Percentiles rank a stretch among this genome's conserved stretches.
Evolutionary conservation across 352 stramenopile genomes (phyloP).

Genomic region (Phytopythium montanum): DNA sequence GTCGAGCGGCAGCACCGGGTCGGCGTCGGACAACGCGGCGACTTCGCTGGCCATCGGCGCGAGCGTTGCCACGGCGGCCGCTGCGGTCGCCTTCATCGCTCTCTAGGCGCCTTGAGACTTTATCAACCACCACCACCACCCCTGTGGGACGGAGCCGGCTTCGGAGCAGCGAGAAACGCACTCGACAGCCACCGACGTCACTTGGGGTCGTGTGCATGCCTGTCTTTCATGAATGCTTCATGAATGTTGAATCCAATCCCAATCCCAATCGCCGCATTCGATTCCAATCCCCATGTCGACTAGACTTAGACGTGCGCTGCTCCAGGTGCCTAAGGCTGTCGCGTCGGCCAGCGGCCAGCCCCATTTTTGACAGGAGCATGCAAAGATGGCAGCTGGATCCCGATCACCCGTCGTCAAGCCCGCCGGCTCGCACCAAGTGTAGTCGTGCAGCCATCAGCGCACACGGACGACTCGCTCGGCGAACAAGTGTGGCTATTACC

Average conservation of each 20-base stretch:
- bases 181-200: no score
- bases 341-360: no score
- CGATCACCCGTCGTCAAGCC: not conserved
- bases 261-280: no score
- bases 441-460: not conserved
- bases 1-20: not conserved
- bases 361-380: no score
- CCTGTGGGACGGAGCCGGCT: not conserved
- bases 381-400: not conserved
- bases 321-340: no score
- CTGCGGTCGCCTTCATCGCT: not conserved
- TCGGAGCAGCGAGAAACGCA: not conserved
- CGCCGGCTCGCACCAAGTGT: not conserved
- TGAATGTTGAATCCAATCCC: no score
- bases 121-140: not conserved
- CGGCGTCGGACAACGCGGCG: not conserved
- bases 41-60: not conserved
- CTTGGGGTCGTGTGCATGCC: no score
- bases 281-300: no score
- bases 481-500: not conserved
- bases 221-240: no score
- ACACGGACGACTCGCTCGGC: not conserved
- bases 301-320: no score
- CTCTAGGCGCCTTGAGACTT: not conserved
- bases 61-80: not conserved